Percentiles rank a stretch among this genome's conserved stretches.
Evolutionary conservation across 2,329 filamentous ascomycete species (phyloP).

Genomic region (Tolypocladium paradoxum): DNA sequence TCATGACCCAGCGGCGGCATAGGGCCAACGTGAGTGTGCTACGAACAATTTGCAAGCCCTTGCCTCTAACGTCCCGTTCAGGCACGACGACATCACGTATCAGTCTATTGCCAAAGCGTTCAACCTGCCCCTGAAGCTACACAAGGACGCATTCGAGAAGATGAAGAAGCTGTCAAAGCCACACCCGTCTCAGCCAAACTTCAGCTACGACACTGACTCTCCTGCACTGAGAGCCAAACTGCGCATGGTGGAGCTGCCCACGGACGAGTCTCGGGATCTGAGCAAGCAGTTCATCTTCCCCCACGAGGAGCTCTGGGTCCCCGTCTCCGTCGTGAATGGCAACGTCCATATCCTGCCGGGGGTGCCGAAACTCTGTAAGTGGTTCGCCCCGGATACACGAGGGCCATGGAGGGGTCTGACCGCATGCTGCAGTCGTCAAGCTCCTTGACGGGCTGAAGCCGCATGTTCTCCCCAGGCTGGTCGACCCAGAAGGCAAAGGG

Average conservation of each 20-base stretch:
- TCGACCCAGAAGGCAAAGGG: slow-evolving; percentile 71
- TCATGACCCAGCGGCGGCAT: slow-evolving; percentile 61
- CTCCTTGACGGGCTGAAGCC: slow-evolving; percentile 71
- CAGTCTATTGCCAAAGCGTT: slow-evolving; percentile 89
- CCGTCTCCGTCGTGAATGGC: slow-evolving; percentile 76
- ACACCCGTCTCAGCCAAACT: slow-evolving; percentile 60
- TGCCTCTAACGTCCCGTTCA: slow-evolving; percentile 21
- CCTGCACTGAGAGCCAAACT: slow-evolving; percentile 70
- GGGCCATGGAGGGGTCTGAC: not conserved
- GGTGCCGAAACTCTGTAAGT: slow-evolving; percentile 66
- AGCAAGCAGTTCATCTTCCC: slow-evolving; percentile 71
- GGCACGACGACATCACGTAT: slow-evolving; percentile 97
- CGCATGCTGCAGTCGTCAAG: slow-evolving; percentile 44
- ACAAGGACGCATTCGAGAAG: slow-evolving; percentile 63
- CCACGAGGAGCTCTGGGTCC: slow-evolving; percentile 79
- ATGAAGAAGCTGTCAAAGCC: slow-evolving; percentile 77
- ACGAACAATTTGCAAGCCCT: too few species aligned
- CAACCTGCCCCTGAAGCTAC: slow-evolving; percentile 60
- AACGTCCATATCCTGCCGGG: slow-evolving; percentile 92
- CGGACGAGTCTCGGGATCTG: slow-evolving; percentile 53
- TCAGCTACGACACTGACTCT: slow-evolving; percentile 77
- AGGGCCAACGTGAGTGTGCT: slow-evolving; percentile 66
- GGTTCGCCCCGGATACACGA: too few species aligned
- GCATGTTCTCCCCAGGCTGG: slow-evolving; percentile 55
- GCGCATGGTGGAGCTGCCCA: slow-evolving; percentile 82